Evolutionary conservation across 306 rosid genomes (phyloP).

Genomic region (Vicia villosa): DNA sequence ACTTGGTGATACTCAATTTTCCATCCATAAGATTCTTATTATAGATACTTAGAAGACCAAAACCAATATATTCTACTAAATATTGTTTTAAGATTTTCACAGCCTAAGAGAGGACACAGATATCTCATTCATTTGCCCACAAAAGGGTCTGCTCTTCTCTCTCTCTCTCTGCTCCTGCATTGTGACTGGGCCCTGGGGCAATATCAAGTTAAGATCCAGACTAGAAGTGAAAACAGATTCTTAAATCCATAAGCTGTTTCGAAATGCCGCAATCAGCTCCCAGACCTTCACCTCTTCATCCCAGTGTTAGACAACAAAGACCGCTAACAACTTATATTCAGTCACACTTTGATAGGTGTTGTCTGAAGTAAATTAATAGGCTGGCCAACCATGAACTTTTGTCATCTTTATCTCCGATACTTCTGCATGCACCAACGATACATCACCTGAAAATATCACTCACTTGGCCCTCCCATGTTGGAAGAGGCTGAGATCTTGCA

Average conservation of each 20-base stretch:
- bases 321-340: conserved; percentile 32
- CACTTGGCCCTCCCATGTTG: conserved; percentile 47
- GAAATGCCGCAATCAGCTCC: conserved; percentile 34
- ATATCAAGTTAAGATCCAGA: conserved; percentile 23
- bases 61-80: conserved; percentile 9
- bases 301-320: conserved; percentile 20
- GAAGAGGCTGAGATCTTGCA: conserved; percentile 48
- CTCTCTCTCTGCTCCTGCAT: conserved; percentile 7
- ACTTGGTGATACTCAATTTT: conserved; percentile 7
- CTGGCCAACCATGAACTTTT: conserved; percentile 28
- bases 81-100: conserved; percentile 4
- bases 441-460: conserved; percentile 39
- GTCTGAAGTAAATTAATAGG: conserved; percentile 34
- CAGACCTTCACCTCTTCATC: conserved; percentile 34
- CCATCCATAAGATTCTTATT: conserved; percentile 17
- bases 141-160: conserved; percentile 13
- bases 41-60: neutral
- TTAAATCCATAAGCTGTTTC: conserved; percentile 18
- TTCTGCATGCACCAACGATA: conserved; percentile 42
- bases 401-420: conserved; percentile 37
- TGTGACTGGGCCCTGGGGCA: conserved; percentile 1
- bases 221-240: conserved; percentile 14
- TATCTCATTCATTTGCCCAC: conserved; percentile 28
- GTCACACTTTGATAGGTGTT: conserved; percentile 34
- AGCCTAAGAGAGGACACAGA: conserved; percentile 14